Evolutionary conservation across 2,329 filamentous ascomycete species (phyloP).

Genomic region (Diatrype stigma): DNA sequence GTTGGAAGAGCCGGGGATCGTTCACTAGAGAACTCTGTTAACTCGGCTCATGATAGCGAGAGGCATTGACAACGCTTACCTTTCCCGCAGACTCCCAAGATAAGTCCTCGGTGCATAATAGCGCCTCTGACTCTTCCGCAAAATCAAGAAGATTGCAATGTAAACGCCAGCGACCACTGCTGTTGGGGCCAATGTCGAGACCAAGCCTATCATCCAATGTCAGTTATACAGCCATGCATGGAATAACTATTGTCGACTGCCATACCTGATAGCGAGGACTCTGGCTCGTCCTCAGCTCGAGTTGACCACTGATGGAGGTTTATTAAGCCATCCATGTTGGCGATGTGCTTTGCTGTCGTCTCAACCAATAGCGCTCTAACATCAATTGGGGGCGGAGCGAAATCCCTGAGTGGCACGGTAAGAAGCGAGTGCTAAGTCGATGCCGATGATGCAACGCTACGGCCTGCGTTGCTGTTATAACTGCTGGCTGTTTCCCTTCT

Average conservation of each 20-base stretch:
- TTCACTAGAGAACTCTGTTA: slow-evolving; percentile 34
- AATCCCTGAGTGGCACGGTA: too few species aligned
- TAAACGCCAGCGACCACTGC: slow-evolving; percentile 35
- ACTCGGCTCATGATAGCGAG: slow-evolving; percentile 10
- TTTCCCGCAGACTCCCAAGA: slow-evolving; percentile 40
- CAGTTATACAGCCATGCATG: slow-evolving; percentile 7
- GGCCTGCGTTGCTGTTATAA: too few species aligned
- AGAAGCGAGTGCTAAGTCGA: too few species aligned
- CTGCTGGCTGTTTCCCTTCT: too few species aligned
- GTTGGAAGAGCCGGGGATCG: slow-evolving; percentile 56
- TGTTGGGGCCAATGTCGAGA: slow-evolving; percentile 39
- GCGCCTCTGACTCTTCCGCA: slow-evolving; percentile 41
- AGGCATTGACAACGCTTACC: slow-evolving; percentile 22
- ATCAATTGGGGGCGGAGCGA: too few species aligned
- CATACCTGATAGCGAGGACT: slow-evolving; percentile 20
- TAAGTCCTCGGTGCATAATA: slow-evolving; percentile 50
- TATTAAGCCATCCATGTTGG: not conserved
- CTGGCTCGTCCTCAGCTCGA: slow-evolving; percentile 4
- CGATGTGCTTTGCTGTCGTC: not conserved
- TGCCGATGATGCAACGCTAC: too few species aligned
- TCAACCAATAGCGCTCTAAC: not conserved
- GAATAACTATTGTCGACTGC: not conserved
- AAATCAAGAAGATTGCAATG: slow-evolving; percentile 39
- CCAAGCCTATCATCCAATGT: slow-evolving; percentile 28
- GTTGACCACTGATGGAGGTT: slow-evolving; percentile 5